Base-by-base conservation (phyloP, 176 grass and related monocot genomes). In the Paspalum vaginatum region DNA sequence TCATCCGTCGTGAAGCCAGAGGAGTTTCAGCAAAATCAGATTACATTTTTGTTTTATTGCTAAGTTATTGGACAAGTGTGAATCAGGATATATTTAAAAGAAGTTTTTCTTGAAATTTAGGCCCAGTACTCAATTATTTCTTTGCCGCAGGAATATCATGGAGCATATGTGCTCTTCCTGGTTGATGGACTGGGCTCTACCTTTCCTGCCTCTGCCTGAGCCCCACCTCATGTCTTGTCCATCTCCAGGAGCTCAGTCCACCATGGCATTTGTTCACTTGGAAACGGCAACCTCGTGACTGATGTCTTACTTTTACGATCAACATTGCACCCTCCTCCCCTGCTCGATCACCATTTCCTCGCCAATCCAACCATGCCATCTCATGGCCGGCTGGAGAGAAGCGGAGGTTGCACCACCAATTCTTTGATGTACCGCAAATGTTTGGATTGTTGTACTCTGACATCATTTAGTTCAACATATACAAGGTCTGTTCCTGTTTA, bases 401-500 rank as follows among this genome's bases (percentile, higher is more conserved):
- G 74, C 91, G 90, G 93, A 99, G 93, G 86, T 93, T 75, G 79
- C 86, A 87, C 83, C 70, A 89, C 92, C 80, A 87, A 68, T 85
- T 88, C 82, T 83, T 88, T 88, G 78, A 78, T 86, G 88, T 86
- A 75, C 92, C 87, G 86, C 52, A 81, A 89, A 87, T 70, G 64
- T 91, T 88, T 91, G 90, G 90, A 89, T 88, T 91, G 74, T 79
- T 87, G 75, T 91, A 86, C 79, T 69, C 71, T 95, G 91, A 93
- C 88, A 69, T 90, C 88, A 68, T 83, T 94, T 94, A 94, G 87
- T 91, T 89, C 83, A 56, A 80, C 87, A 89, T 82, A 84, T 79
- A 74, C 84, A 91, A 99, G 96, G 96, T 99, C 90, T 86, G 96
- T 95, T 99, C 73, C 81, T 95, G 89, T 77, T 90, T 93, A 89